Evolutionary conservation across 805 yeast species (phyloP).

Genomic region (Zygosaccharomyces bailii): DNA sequence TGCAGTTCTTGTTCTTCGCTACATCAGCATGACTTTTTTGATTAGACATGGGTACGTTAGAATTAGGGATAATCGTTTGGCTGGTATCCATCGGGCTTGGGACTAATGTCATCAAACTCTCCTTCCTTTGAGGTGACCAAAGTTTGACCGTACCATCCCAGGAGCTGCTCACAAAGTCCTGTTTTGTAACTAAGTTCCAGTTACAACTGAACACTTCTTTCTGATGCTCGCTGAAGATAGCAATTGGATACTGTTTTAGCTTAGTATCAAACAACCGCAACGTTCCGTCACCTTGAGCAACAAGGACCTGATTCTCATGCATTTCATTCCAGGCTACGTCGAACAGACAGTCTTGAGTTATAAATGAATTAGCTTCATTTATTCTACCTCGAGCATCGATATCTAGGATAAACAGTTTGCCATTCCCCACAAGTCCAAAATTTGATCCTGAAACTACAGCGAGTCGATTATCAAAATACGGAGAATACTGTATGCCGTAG

Average conservation of each 20-base stretch:
- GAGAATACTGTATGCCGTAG: constrained; percentile 83
- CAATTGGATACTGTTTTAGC: constrained; percentile 64
- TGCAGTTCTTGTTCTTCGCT: constrained; percentile 49
- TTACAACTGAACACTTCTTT: constrained; percentile 69
- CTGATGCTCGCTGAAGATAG: constrained; percentile 72
- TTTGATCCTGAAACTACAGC: constrained; percentile 92
- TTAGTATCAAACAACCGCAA: constrained; percentile 76
- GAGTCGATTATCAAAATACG: constrained; percentile 81
- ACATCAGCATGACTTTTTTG: constrained; percentile 35
- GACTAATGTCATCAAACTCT: constrained; percentile 55
- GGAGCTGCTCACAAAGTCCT: constrained; percentile 68
- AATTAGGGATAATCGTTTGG: constrained; percentile 11
- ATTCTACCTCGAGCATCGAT: constrained; percentile 67
- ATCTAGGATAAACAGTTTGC: constrained; percentile 67
- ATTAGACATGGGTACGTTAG: constrained; percentile 38
- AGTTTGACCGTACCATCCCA: constrained; percentile 91
- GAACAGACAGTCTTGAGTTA: constrained; percentile 91
- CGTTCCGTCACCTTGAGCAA: constrained; percentile 89
- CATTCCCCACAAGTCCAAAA: constrained; percentile 93
- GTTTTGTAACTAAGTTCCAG: constrained; percentile 71
- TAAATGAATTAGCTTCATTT: constrained; percentile 54
- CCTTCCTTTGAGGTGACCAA: constrained; percentile 63
- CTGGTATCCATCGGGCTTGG: constrained; percentile 34
- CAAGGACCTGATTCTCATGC: constrained; percentile 80
- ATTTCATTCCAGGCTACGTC: constrained; percentile 87